Percentiles rank a stretch among this genome's conserved stretches.
Evolutionary conservation across 2,329 filamentous ascomycete genomes (phyloP).

Genomic region (Alternaria incomplexa): DNA sequence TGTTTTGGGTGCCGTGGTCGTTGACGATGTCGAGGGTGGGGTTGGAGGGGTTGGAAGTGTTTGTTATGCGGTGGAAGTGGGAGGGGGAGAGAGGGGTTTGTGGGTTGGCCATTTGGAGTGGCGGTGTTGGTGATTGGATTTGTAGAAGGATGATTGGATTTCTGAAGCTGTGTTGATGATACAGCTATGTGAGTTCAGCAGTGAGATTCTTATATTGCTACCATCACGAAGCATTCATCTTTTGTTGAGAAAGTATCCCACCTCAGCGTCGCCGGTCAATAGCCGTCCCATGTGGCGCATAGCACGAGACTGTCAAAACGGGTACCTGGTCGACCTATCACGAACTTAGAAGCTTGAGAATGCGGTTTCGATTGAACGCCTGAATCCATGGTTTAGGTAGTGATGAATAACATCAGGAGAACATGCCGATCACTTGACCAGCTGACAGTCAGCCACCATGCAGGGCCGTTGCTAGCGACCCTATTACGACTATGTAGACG

Average conservation of each 20-base stretch:
- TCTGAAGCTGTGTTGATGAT: not conserved
- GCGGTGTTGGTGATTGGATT: fast-evolving
- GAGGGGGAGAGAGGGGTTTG: not conserved
- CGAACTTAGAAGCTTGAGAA: too few relatives aligned
- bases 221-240: not conserved
- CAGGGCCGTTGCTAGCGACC: not conserved
- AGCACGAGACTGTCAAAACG: not conserved
- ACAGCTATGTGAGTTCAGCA: not conserved
- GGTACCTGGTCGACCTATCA: not conserved
- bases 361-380: not conserved
- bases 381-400: not conserved
- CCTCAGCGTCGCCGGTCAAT: not conserved
- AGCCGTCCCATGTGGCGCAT: not conserved
- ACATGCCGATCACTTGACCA: not conserved
- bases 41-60: not conserved
- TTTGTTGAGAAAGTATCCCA: not conserved
- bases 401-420: not conserved
- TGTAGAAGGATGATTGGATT: not conserved
- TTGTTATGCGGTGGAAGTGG: not conserved
- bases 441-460: not conserved
- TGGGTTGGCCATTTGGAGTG: not conserved
- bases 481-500: not conserved
- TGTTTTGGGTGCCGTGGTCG: not conserved
- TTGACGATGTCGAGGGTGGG: not conserved
- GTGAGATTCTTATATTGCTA: not conserved